Percentiles rank a stretch among this genome's conserved stretches.
Evolutionary conservation across 1,284 basidiomycete species (phyloP).

Genomic region (Apiotrichum sp.): DNA sequence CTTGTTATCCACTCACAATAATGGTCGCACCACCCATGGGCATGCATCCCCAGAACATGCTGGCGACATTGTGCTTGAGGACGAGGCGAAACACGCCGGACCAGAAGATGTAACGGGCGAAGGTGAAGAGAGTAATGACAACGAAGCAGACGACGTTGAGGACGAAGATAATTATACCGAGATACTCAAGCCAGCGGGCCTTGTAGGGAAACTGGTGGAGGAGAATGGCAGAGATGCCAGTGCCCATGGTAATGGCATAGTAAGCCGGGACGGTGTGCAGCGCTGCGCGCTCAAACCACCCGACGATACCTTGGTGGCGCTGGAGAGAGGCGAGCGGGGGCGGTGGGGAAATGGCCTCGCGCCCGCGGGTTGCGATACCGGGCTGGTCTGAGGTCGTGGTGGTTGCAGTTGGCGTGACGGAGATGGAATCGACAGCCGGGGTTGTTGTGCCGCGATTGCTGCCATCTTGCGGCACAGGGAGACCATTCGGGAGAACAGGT

Average conservation of each 20-base stretch:
- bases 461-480: too few relatives aligned
- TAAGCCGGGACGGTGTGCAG: constrained; percentile 26
- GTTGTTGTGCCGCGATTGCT: too few relatives aligned
- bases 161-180: constrained; percentile 56
- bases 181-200: constrained; percentile 42
- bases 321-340: too few relatives aligned
- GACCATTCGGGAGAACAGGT: too few relatives aligned
- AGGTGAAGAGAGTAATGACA: constrained; percentile 52
- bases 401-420: too few relatives aligned
- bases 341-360: too few relatives aligned
- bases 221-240: constrained; percentile 49
- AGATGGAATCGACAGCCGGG: too few relatives aligned
- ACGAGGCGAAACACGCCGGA: constrained; percentile 56
- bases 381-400: too few relatives aligned
- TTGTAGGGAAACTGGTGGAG: constrained; percentile 49
- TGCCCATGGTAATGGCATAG: constrained; percentile 48
- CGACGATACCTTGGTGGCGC: neutral
- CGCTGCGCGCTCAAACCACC: constrained; percentile 6
- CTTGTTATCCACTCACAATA: constrained; percentile 46
- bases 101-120: constrained; percentile 55
- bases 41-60: constrained; percentile 62
- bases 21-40: constrained; percentile 67
- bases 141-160: constrained; percentile 61
- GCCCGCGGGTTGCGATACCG: too few relatives aligned
- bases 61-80: constrained; percentile 58